phyloP scores from a whole-genome alignment of 371 early-diverging fungal species.

The Conidiobolus incongruus region DNA sequence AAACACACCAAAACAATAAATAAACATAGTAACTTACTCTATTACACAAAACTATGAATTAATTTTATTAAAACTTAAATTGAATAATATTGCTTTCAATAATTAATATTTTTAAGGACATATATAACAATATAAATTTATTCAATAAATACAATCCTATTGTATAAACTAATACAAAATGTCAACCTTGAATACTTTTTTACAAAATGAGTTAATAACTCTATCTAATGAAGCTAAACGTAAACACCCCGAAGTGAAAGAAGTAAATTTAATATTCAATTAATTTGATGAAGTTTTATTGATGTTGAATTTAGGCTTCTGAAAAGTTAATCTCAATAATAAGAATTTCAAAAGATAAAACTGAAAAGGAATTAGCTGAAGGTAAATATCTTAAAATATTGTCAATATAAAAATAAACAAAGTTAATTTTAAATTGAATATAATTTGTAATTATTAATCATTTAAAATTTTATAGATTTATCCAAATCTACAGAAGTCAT shows the following conservation, averaged over 20 bases:
- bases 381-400: conserved; percentile 2
- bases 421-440: background rate
- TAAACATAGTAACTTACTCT: no score
- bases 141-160: no score
- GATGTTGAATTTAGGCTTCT: conserved; percentile 1
- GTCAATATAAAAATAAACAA: background rate
- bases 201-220: conserved; percentile 65
- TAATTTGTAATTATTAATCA: no score
- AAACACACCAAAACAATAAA: no score
- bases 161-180: no score
- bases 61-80: no score
- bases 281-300: background rate
- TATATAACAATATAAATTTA: no score
- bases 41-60: no score
- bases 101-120: no score
- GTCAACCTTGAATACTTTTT: no score
- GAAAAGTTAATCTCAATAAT: conserved; percentile 20
- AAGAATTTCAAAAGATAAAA: conserved; percentile 12
- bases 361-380: conserved; percentile 6
- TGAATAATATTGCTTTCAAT: no score
- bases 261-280: conserved; percentile 24
- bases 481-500: conserved; percentile 59
- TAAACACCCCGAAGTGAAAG: conserved; percentile 88
- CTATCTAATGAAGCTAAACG: conserved; percentile 73
- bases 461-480: conserved; percentile 27